Evolutionary conservation across 2,329 filamentous ascomycete species (phyloP), one percentile per base, ranked within the genome.

Genomic region (Parascedosporium putredinis): DNA sequence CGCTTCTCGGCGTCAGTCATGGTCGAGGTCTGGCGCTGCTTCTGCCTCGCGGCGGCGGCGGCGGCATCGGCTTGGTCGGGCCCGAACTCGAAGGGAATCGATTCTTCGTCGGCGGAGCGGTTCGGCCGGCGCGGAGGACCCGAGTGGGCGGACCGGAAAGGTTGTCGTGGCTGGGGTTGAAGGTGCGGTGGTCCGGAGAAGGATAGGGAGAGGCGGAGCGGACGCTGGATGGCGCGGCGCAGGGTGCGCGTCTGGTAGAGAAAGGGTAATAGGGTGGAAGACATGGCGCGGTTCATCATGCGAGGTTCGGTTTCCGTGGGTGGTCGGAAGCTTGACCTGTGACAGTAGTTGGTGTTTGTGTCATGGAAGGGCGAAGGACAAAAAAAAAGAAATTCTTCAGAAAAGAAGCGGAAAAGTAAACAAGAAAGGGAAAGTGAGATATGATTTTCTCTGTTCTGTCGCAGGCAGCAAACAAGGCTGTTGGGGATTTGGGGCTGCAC

Each of bases 171-270:
- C 12, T 23, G 36, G 18, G 12, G 36, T 20, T 7, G 36, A 31
- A 36, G 33, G 36, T 14, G 36, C 38, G 23, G 18, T 23, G 18
- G 29, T 24, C 36, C 6, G 25, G 27, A 3, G 40, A 22, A 29
- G 38, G 49, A 22, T 14, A n/a, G 5, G 29, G 23, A 16, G n/a
- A 31, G 27, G 27, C 6, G 27, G 27, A 31, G 27, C 27, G 27
- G 27, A 12, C 27, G n/a, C n/a, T n/a, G 34, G 14, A 43, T n/a
- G 23, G 36, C 47, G 22, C 49, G 36, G 2, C 10, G 59, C 10
- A 68, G 73, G 0, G 84, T 87, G 52, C 75, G 70, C 4, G 85
- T 88, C 55, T 86, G 82, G 60, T 88, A 88, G 5, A 89, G 71
- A 51, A 88, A 88, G 0, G 83, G 81, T 4, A 81, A 65, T 12